Percentiles rank a stretch among this genome's conserved stretches.
phyloP scores from a whole-genome alignment of 352 stramenopile genomes.

The Phytophthora melonis region DNA sequence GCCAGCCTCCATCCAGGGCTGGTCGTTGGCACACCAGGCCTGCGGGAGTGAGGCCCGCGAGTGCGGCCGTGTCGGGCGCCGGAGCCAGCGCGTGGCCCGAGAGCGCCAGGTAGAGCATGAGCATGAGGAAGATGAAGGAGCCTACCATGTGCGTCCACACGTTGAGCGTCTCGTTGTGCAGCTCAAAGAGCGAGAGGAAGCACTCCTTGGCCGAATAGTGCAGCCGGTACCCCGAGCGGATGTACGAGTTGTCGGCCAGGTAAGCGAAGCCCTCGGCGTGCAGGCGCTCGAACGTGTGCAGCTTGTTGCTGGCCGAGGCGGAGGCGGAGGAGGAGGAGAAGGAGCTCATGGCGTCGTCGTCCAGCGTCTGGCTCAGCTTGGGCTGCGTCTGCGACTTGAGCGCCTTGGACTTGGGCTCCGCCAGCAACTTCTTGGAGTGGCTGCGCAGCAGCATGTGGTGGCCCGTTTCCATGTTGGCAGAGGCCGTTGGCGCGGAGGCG shows the following conservation, averaged over 20 bases:
- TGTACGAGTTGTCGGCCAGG: conserved; percentile 89
- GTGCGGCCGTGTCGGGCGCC: conserved; percentile 11
- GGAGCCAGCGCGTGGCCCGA: conserved; percentile 54
- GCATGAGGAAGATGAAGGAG: conserved; percentile 84
- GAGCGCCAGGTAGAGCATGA: conserved; percentile 82
- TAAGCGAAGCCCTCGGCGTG: conserved; percentile 85
- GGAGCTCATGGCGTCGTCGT: background rate
- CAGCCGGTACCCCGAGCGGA: conserved; percentile 84
- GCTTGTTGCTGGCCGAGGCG: conserved; percentile 24
- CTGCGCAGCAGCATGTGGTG: conserved; percentile 54
- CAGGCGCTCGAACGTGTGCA: conserved; percentile 81
- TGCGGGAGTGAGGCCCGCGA: conserved; percentile 30
- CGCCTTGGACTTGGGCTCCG: conserved; percentile 7
- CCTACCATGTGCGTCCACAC: conserved; percentile 91
- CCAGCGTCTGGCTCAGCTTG: background rate
- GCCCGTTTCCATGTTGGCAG: conserved; percentile 41
- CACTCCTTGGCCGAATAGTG: conserved; percentile 86
- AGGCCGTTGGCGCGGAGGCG: conserved; percentile 15
- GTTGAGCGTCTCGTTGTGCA: conserved; percentile 92
- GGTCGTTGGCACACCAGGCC: conserved; percentile 40
- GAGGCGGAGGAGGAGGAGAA: background rate
- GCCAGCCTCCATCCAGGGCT: conserved; percentile 53
- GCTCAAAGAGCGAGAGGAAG: conserved; percentile 83
- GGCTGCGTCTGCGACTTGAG: background rate
- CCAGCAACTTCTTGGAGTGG: conserved; percentile 29